phyloP scores from a whole-genome alignment of 257 asterid genomes.

The Phtheirospermum japonicum region DNA sequence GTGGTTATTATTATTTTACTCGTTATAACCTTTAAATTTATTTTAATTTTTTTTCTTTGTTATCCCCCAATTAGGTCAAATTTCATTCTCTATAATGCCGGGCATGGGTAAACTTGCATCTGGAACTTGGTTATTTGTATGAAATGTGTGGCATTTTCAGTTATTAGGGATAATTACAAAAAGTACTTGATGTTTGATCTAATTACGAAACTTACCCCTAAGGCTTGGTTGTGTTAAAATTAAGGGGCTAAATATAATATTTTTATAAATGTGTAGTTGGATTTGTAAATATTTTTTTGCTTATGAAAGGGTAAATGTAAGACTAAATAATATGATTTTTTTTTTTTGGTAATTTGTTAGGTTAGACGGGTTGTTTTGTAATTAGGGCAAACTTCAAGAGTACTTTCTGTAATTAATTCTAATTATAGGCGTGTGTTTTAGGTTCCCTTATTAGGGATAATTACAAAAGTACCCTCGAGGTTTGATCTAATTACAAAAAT shows the following conservation, averaged over 20 bases:
- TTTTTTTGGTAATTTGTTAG: too few species aligned
- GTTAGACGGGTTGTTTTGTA: background rate
- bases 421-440: background rate
- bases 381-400: background rate
- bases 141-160: too few species aligned
- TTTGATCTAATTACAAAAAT: too few species aligned
- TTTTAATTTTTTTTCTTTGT: background rate
- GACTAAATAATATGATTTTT: too few species aligned
- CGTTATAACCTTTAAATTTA: background rate
- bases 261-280: background rate
- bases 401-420: background rate
- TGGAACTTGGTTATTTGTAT: too few species aligned
- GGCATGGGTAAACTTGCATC: too few species aligned
- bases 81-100: too few species aligned
- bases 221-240: background rate
- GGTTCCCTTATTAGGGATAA: too few species aligned
- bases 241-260: background rate
- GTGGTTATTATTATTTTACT: constrained; percentile 37
- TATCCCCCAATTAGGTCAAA: background rate
- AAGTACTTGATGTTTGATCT: background rate
- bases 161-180: background rate
- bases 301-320: background rate
- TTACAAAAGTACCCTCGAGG: too few species aligned
- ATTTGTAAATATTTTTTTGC: background rate
- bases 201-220: too few species aligned